A percentile compares a stretch with the other conserved stretches of the same genome.
phyloP scores from a whole-genome alignment of 331 rosid species.

The Erythrophleum ivorense region DNA sequence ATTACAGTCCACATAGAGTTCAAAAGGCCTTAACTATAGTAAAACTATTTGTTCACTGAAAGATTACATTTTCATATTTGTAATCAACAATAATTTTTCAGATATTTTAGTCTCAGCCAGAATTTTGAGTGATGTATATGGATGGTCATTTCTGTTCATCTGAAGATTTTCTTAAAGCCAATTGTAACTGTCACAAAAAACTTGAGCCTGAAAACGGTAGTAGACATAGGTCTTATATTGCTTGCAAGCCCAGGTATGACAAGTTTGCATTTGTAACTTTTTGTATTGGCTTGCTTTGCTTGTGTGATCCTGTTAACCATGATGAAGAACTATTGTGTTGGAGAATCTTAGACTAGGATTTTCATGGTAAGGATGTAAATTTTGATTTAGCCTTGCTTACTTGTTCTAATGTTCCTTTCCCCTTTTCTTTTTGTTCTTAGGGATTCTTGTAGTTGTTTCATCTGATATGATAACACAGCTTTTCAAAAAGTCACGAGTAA shows the following conservation, averaged over 20 bases:
- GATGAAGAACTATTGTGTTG: neutral
- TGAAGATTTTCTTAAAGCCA: neutral
- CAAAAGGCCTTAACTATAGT: no score
- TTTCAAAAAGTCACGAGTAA: no score
- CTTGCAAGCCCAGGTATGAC: neutral
- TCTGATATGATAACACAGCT: no score
- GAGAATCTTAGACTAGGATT: conserved; percentile 40
- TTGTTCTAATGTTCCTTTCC: no score
- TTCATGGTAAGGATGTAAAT: neutral
- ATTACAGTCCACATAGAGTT: no score
- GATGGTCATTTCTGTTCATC: neutral
- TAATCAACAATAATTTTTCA: no score
- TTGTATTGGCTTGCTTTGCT: conserved; percentile 47
- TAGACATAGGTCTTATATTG: neutral
- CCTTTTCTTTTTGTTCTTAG: no score
- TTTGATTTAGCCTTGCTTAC: no score
- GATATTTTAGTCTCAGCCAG: neutral
- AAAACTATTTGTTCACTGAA: no score
- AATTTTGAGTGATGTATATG: no score
- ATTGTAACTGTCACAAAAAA: neutral
- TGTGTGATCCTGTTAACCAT: neutral
- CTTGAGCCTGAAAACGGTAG: neutral
- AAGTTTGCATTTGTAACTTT: conserved; percentile 32
- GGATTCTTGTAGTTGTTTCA: no score
- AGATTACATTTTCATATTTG: no score